Conservation (phyloP, 805 yeast genomes). For the Starmerella sirachaensis region DNA sequence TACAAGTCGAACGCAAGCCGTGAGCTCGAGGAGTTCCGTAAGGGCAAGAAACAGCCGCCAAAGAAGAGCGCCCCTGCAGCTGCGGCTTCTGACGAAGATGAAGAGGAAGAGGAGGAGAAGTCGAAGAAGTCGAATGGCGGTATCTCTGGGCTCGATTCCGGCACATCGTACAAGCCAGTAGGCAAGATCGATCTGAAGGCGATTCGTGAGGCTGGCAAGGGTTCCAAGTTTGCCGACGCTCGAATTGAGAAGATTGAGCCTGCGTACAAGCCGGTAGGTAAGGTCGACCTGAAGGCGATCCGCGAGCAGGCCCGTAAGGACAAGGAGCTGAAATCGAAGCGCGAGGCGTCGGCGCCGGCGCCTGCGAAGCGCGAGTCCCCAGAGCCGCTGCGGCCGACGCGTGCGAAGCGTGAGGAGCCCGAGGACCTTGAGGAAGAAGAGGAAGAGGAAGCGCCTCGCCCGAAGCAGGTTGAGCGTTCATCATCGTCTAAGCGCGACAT, state of each 20-base stretch:
- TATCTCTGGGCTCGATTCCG: slow-evolving; percentile 20
- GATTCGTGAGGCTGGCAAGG: slow-evolving; percentile 24
- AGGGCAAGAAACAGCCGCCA: slow-evolving; percentile 7
- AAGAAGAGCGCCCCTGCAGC: slow-evolving; percentile 41
- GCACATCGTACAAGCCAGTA: slow-evolving; percentile 28
- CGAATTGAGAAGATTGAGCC: slow-evolving; percentile 32
- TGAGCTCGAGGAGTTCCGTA: slow-evolving; percentile 15
- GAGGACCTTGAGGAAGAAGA: background rate
- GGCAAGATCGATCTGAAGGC: slow-evolving; percentile 29
- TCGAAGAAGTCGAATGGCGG: slow-evolving; percentile 2
- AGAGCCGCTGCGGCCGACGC: background rate
- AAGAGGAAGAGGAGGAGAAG: slow-evolving; percentile 1
- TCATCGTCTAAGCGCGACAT: background rate
- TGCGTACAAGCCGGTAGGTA: slow-evolving; percentile 51
- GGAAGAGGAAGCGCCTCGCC: background rate
- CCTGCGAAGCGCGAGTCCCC: background rate
- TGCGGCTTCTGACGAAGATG: background rate
- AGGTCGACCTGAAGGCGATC: slow-evolving; percentile 40
- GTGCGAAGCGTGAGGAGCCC: background rate
- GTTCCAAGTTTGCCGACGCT: slow-evolving; percentile 25
- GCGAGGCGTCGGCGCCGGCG: background rate
- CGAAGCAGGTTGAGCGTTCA: background rate
- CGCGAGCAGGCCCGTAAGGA: slow-evolving; percentile 29
- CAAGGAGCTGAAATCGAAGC: slow-evolving; percentile 17
- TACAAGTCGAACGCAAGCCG: slow-evolving; percentile 16